Conservation (phyloP, 202 grass and related monocot genomes). For the Cymbopogon flexuosus region DNA sequence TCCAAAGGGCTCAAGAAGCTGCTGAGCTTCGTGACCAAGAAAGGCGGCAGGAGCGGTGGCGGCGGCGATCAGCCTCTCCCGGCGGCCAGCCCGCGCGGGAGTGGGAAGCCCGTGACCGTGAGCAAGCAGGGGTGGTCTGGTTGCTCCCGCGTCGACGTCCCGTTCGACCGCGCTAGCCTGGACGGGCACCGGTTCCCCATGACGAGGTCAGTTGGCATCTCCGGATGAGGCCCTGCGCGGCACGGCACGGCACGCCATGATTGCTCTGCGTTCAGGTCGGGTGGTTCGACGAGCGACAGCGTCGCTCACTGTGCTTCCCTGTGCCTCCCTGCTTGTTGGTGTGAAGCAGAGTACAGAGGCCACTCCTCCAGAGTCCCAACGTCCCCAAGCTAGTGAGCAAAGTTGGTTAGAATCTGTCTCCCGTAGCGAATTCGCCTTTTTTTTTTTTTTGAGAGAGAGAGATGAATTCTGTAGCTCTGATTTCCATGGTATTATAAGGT, state of each 20-base stretch:
- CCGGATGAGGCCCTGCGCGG: slow-evolving; percentile 6
- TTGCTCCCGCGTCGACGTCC: slow-evolving; percentile 36
- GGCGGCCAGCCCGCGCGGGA: not conserved
- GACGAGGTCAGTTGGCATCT: slow-evolving; percentile 46
- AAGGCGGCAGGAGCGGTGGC: slow-evolving; percentile 15
- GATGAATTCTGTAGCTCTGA: not conserved
- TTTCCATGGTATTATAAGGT: not conserved
- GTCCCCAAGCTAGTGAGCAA: not conserved
- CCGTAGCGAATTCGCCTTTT: not conserved
- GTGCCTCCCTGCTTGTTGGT: not conserved
- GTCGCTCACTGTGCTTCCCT: not conserved
- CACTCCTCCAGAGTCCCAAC: no score
- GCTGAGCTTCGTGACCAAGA: slow-evolving; percentile 47
- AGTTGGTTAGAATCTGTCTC: no score
- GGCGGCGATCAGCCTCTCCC: not conserved
- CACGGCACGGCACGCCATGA: not conserved
- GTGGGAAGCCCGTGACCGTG: slow-evolving; percentile 44
- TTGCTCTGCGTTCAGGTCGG: not conserved
- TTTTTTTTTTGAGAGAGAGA: not conserved
- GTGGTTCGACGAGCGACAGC: not conserved
- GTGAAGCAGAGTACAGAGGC: not conserved
- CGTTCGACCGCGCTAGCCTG: slow-evolving; percentile 41
- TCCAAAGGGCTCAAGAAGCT: slow-evolving; percentile 49
- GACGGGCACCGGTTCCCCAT: slow-evolving; percentile 46
- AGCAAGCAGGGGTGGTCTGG: slow-evolving; percentile 21